A percentile compares a stretch with the other conserved stretches of the same genome.
Evolutionary conservation across 805 yeast genomes (phyloP).

Genomic region (Hanseniaspora occidentalis): DNA sequence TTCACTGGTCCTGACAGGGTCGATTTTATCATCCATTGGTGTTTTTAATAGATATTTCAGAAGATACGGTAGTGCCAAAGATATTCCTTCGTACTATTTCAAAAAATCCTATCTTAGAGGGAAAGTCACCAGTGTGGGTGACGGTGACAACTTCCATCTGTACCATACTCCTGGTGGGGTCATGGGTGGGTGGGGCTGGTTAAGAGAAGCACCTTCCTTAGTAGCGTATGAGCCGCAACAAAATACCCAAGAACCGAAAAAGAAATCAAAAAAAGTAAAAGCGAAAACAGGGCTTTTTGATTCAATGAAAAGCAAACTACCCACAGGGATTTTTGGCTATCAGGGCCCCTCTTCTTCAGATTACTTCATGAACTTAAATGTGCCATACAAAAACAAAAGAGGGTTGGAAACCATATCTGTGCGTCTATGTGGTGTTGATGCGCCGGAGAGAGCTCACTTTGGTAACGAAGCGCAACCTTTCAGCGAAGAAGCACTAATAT

Average conservation of each 20-base stretch:
- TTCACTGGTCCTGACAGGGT: conserved; percentile 25
- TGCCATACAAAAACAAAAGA: conserved; percentile 19
- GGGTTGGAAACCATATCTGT: conserved; percentile 51
- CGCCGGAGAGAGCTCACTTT: conserved; percentile 91
- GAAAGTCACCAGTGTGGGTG: conserved; percentile 81
- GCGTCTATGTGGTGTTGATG: conserved; percentile 87
- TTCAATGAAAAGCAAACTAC: background rate
- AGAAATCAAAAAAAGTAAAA: background rate
- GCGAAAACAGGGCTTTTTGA: background rate
- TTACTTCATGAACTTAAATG: conserved; percentile 16
- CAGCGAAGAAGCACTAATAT: conserved; percentile 69
- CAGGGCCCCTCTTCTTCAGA: conserved; percentile 10
- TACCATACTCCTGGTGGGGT: conserved; percentile 91
- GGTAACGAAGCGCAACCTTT: conserved; percentile 88
- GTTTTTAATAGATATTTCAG: conserved; percentile 35
- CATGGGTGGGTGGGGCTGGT: conserved; percentile 88
- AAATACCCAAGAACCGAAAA: no score
- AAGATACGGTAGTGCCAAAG: conserved; percentile 36
- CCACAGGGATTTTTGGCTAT: conserved; percentile 1
- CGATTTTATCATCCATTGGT: conserved; percentile 30
- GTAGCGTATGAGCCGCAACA: background rate
- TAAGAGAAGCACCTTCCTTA: conserved; percentile 50
- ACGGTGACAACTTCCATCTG: conserved; percentile 88
- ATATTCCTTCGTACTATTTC: conserved; percentile 37
- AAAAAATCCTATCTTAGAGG: conserved; percentile 44